Base-by-base conservation (phyloP, 495 filamentous ascomycete genomes). In the Achaetomiella virescens region DNA sequence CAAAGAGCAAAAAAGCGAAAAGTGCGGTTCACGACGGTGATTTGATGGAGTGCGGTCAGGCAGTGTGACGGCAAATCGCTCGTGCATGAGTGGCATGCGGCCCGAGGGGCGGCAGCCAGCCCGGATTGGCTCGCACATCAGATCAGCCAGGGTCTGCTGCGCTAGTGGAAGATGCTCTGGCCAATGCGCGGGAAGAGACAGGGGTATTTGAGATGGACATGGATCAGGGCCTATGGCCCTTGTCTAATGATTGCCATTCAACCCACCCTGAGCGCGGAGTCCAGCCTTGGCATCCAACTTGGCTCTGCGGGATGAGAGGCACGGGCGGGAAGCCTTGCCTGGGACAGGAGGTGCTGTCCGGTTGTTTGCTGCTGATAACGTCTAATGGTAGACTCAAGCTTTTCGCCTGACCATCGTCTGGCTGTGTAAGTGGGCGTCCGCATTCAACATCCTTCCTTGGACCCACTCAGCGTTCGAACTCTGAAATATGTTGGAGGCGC, bases 41-140 rank as follows among this genome's bases (percentile, higher is more conserved):
- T 73, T 73, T 60, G 70, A 64, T 42, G 38, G 51, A 50, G 38
- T 42, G 52, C 38, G 60, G 60, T 64, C 47, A 55, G 36, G 41
- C 48, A 54, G 63, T 73, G 71, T 73, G 71, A 73, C 65, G 64
- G 65, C 60, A 58, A 54, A 58, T 66, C 54, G 59, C 61, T 71
- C 60, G 65, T 72, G 71, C 66, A 73, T 61, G 27, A 57, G 56
- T 35, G 60, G 61, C 66, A 60, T 66, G 62, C 66, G 71, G 69
- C 61, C 67, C 64, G 70, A 61, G 55, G 44, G 63, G 63, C 62
- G 62, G 65, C 64, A 61, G 52, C 60, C 61, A 62, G 52, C 55
- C 48, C 61, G 69, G 69, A 73, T 73, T 73, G 70, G 70, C 64
- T 65, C 65, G 50, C 48, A 38, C 56, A 64, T 52, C 53, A 70